Conservation (phyloP, 2,329 filamentous ascomycete species). For the Alternaria conjuncta region DNA sequence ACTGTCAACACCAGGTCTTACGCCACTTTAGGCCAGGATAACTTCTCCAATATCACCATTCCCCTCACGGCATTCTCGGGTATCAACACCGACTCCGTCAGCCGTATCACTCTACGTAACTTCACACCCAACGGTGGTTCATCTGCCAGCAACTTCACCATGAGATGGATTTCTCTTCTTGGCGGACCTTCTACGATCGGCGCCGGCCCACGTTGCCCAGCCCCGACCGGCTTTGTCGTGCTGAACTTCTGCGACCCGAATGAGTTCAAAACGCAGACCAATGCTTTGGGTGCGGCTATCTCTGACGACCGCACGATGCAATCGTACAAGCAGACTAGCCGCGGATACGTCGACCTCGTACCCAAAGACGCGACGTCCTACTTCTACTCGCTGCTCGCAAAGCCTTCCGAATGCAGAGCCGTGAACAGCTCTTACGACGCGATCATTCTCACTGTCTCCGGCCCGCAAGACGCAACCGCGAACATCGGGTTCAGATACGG, state of each 20-base stretch:
- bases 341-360: slow-evolving; percentile 6
- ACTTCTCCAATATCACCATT: slow-evolving; percentile 12
- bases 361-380: slow-evolving; percentile 2
- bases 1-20: slow-evolving; percentile 9
- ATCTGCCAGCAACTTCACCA: slow-evolving; percentile 4
- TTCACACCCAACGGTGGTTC: slow-evolving; percentile 8
- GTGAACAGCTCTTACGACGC: slow-evolving; percentile 9
- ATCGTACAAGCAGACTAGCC: slow-evolving; percentile 5
- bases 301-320: slow-evolving; percentile 6
- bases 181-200: not conserved
- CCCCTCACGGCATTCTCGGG: slow-evolving; percentile 10
- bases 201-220: slow-evolving; percentile 1
- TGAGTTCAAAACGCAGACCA: slow-evolving; percentile 8
- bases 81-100: not conserved
- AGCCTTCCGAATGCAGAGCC: not conserved
- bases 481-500: slow-evolving; percentile 11
- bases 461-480: slow-evolving; percentile 7
- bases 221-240: slow-evolving; percentile 6
- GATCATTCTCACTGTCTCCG: slow-evolving; percentile 5
- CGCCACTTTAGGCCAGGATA: slow-evolving; percentile 1
- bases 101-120: slow-evolving; percentile 11
- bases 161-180: slow-evolving; percentile 10
- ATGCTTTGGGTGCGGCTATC: slow-evolving; percentile 5
- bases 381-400: slow-evolving; percentile 5
- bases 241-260: slow-evolving; percentile 9